Percentiles rank a stretch among this genome's conserved stretches.
Evolutionary conservation across 345 rosid species (phyloP).

Genomic region (Salix exigua): DNA sequence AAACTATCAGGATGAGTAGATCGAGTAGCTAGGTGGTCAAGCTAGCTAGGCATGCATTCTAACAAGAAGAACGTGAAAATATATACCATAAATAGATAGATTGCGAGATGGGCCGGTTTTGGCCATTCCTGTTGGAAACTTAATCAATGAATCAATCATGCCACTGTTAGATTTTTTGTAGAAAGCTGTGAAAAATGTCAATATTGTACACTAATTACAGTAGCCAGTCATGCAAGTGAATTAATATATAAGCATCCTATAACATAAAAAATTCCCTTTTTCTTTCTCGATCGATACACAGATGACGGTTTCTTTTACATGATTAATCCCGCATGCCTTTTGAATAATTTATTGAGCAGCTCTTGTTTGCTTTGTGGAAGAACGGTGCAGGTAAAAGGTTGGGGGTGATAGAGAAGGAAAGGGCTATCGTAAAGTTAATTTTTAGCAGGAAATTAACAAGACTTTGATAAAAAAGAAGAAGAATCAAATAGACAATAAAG

Average conservation of each 20-base stretch:
- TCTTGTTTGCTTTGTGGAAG: slow-evolving; percentile 25
- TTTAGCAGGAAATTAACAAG: background rate
- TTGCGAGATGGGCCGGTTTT: slow-evolving; percentile 23
- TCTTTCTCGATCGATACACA: slow-evolving; percentile 17
- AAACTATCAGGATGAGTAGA: background rate
- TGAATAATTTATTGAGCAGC: background rate
- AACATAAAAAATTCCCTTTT: background rate
- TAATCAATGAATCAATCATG: slow-evolving; percentile 54
- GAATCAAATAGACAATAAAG: slow-evolving; percentile 26
- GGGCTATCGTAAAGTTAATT: slow-evolving; percentile 6
- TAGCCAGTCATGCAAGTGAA: too few species aligned
- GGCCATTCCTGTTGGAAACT: slow-evolving; percentile 16
- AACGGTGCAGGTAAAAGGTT: background rate
- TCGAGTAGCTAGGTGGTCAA: background rate
- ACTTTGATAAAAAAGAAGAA: background rate
- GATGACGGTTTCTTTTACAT: slow-evolving; percentile 18
- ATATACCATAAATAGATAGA: background rate
- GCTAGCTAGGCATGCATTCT: too few species aligned
- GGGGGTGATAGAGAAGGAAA: slow-evolving; percentile 11
- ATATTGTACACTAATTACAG: too few species aligned
- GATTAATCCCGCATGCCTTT: background rate
- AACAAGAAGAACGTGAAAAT: too few species aligned
- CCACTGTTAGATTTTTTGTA: slow-evolving; percentile 23
- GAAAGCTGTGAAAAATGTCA: slow-evolving; percentile 20
- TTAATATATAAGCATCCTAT: too few species aligned